Percentiles rank a stretch among this genome's conserved stretches.
These are phyloP conservation scores for Peronosclerospora sorghi DNA, from an alignment of 352 stramenopile genomes.

Conservation along the genomic window DNA sequence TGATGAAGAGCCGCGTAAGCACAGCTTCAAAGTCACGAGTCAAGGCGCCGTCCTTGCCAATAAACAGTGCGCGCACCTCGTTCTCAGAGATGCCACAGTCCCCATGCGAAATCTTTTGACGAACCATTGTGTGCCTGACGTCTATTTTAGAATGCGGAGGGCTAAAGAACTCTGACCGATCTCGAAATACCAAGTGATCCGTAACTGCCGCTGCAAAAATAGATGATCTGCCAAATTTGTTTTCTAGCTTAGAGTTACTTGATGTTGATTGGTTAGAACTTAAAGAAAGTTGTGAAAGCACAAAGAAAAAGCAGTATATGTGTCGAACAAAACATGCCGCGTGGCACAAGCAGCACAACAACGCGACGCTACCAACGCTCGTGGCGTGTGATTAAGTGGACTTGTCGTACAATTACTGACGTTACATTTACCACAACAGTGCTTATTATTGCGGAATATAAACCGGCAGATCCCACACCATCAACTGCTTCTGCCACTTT, in stretches of 20 bases:
- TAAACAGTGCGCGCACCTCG: constrained; percentile 72
- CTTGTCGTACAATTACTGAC: too few relatives aligned
- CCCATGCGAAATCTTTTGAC: constrained; percentile 48
- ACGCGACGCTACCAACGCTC: too few relatives aligned
- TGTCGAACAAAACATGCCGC: constrained; percentile 18
- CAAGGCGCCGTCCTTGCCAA: constrained; percentile 71
- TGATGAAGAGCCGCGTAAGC: constrained; percentile 79
- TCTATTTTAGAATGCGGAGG: background rate
- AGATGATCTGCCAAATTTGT: constrained; percentile 1
- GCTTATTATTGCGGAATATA: too few relatives aligned
- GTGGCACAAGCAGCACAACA: constrained; percentile 5
- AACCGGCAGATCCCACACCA: too few relatives aligned
- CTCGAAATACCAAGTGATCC: constrained; percentile 18
- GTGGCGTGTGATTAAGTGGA: too few relatives aligned
- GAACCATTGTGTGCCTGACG: constrained; percentile 29
- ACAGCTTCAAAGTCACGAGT: constrained; percentile 80
- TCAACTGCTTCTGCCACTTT: too few relatives aligned
- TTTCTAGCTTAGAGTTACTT: background rate
- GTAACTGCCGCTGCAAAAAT: constrained; percentile 10
- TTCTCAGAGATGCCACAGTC: constrained; percentile 62
- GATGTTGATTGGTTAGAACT: constrained; percentile 2
- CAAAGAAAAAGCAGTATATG: constrained; percentile 3
- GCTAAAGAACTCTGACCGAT: constrained; percentile 7
- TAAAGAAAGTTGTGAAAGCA: background rate
- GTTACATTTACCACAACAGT: too few relatives aligned